These are phyloP conservation scores for Knufia fluminis DNA, from an alignment of 2,329 filamentous ascomycete genomes.

Conservation along the genomic window DNA sequence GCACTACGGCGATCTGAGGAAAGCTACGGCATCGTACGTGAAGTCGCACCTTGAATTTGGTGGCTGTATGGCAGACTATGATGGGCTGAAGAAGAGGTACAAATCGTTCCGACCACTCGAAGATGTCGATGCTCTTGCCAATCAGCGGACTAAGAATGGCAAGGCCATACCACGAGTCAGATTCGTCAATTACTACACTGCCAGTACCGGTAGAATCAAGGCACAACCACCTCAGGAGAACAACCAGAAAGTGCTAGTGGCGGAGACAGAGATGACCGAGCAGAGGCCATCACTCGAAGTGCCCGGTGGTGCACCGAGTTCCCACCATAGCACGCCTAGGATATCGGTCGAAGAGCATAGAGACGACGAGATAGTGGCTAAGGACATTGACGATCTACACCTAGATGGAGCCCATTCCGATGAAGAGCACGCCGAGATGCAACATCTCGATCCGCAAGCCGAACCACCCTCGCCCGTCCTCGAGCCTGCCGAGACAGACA, in stretches of 20 bases:
- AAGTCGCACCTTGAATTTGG: conserved; percentile 78
- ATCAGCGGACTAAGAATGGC: conserved; percentile 26
- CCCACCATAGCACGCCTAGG: conserved; percentile 27
- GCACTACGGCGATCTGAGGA: conserved; percentile 61
- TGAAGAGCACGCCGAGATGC: background rate
- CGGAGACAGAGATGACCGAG: conserved; percentile 14
- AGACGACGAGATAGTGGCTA: conserved; percentile 28
- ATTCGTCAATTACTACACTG: conserved; percentile 85
- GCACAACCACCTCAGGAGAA: conserved; percentile 25
- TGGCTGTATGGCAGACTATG: conserved; percentile 67
- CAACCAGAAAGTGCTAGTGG: background rate
- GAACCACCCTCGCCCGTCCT: conserved; percentile 1
- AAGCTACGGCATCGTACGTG: conserved; percentile 64
- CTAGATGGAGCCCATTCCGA: background rate
- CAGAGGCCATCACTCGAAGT: conserved; percentile 13
- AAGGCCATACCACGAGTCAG: conserved; percentile 45
- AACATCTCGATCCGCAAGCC: conserved; percentile 7
- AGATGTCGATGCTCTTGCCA: conserved; percentile 51
- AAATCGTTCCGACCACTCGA: conserved; percentile 60
- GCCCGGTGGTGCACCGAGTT: background rate
- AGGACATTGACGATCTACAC: conserved; percentile 25
- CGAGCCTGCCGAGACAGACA: background rate
- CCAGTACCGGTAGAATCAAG: conserved; percentile 66
- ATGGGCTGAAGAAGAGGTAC: conserved; percentile 61
- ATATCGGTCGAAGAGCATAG: conserved; percentile 41